phyloP scores from a whole-genome alignment of 768 basidiomycete genomes.

The Rubroboletus pulcherrimus region DNA sequence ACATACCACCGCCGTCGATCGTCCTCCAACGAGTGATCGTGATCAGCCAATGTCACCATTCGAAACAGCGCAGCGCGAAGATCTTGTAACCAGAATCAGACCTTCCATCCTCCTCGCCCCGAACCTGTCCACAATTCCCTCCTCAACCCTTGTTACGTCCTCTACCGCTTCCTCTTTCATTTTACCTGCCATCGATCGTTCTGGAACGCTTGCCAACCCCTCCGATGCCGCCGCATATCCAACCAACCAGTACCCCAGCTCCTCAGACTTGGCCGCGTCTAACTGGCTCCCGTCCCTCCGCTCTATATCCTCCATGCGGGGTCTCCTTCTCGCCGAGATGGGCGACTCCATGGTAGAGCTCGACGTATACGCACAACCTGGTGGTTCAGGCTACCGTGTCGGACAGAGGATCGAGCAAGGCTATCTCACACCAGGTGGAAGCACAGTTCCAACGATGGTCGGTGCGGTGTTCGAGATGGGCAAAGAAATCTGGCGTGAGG shows the following conservation, averaged over 20 bases:
- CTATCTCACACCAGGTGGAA: conserved; percentile 30
- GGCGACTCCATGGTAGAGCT: conserved; percentile 47
- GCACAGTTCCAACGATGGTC: conserved; percentile 13
- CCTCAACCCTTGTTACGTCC: conserved; percentile 23
- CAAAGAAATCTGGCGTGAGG: conserved; percentile 23
- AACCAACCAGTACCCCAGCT: not conserved
- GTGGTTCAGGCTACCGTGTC: conserved; percentile 36
- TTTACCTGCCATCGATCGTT: conserved; percentile 12
- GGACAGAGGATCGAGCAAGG: conserved; percentile 39
- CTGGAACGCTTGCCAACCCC: conserved; percentile 7
- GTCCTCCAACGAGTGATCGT: conserved; percentile 6
- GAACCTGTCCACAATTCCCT: conserved; percentile 27
- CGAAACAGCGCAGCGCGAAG: not conserved
- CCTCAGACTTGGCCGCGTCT: conserved; percentile 2
- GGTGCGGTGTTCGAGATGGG: conserved; percentile 14
- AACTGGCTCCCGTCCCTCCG: conserved; percentile 28
- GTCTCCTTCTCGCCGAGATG: conserved; percentile 44
- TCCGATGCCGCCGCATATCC: conserved; percentile 22
- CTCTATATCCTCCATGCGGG: conserved; percentile 42
- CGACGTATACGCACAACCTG: conserved; percentile 32
- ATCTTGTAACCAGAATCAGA: conserved; percentile 5
- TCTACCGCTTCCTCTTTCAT: conserved; percentile 26
- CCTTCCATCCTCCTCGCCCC: conserved; percentile 17
- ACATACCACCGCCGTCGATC: conserved; percentile 1
- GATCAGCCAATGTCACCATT: conserved; percentile 13